Evolutionary conservation across 441 rosid species (phyloP).

Genomic region (Erodium trifolium): DNA sequence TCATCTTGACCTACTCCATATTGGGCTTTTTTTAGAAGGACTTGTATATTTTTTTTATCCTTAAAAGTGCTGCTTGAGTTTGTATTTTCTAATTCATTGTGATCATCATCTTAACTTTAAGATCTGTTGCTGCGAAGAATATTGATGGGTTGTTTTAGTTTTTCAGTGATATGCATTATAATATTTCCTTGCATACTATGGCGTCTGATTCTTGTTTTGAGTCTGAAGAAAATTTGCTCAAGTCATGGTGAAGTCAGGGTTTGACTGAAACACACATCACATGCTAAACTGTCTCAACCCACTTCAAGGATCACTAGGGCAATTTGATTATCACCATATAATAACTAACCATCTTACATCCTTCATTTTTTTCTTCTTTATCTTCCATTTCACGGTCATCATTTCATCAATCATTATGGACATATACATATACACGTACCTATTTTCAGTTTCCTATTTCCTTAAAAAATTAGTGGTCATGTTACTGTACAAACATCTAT

Average conservation of each 20-base stretch:
- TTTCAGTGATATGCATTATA: not conserved
- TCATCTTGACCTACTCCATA: not conserved
- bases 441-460: not conserved
- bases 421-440: not conserved
- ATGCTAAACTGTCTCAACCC: not conserved
- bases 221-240: not conserved
- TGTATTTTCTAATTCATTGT: not conserved
- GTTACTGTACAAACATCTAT: not conserved
- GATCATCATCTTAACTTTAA: not conserved
- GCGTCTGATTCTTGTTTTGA: not conserved
- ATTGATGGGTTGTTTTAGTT: constrained; percentile 3
- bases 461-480: not conserved
- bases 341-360: not conserved
- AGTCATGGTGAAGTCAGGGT: not conserved
- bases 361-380: not conserved
- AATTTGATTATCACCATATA: not conserved
- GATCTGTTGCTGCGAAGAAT: not conserved
- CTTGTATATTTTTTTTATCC: not conserved
- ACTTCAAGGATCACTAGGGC: not conserved
- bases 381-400: not conserved
- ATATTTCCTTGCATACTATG: not conserved
- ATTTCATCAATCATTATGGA: not conserved
- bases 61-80: not conserved
- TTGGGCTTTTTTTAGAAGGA: not conserved
- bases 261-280: not conserved